Evolutionary conservation across 2,329 filamentous ascomycete species (phyloP).

Genomic region (Fusarium sp.): DNA sequence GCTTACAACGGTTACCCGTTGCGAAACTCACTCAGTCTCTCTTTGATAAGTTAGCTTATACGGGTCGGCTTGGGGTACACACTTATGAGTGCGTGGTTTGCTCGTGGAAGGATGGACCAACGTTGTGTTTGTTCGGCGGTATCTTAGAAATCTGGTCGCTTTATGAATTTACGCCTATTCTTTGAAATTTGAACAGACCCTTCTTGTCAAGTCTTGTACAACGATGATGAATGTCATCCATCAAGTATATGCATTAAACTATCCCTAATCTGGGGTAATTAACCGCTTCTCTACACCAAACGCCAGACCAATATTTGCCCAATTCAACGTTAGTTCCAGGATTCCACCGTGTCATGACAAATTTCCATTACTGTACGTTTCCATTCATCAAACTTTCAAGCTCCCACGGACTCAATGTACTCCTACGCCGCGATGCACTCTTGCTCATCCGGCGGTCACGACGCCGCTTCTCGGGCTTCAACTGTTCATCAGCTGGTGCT

Average conservation of each 20-base stretch:
- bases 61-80: background rate
- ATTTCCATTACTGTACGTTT: conserved; percentile 56
- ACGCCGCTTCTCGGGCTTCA: conserved; percentile 60
- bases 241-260: conserved; percentile 27
- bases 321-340: conserved; percentile 30
- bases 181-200: background rate
- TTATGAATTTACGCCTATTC: conserved; percentile 10
- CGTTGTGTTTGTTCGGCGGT: background rate
- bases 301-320: conserved; percentile 39
- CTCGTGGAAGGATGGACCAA: conserved; percentile 1
- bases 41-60: background rate
- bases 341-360: conserved; percentile 37
- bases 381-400: conserved; percentile 73
- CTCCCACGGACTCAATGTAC: conserved; percentile 82
- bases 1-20: background rate
- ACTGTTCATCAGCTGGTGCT: conserved; percentile 35
- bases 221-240: conserved; percentile 11
- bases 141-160: conserved; percentile 1
- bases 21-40: background rate
- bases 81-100: background rate
- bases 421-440: conserved; percentile 74
- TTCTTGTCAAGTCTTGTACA: conserved; percentile 1
- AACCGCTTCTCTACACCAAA: conserved; percentile 41
- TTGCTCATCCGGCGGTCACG: conserved; percentile 67
- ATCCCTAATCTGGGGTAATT: conserved; percentile 7